A percentile compares a stretch with the other conserved stretches of the same genome.
These are phyloP conservation scores for Geranomyces variabilis DNA, from an alignment of 192 early-diverging fungal genomes.

Conservation along the genomic window DNA sequence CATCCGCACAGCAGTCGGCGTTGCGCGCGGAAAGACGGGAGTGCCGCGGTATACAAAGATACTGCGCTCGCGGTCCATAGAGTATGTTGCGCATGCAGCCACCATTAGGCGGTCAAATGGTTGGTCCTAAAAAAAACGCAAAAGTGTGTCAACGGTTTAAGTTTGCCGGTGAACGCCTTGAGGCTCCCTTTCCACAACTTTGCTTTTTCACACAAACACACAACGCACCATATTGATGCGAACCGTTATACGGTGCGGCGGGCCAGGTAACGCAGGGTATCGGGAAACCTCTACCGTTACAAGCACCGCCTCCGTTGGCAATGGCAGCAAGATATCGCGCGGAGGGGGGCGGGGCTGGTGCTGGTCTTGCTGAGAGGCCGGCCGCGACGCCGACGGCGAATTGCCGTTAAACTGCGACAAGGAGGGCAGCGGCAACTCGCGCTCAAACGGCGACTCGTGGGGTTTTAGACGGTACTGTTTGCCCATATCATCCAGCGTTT, in stretches of 20 bases:
- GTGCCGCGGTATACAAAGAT: constrained; percentile 13
- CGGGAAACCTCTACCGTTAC: background rate
- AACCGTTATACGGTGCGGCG: background rate
- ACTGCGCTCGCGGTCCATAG: background rate
- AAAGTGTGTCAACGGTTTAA: background rate
- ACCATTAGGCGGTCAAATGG: constrained; percentile 16
- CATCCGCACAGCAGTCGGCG: constrained; percentile 14
- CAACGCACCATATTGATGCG: no score
- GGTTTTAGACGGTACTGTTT: no score
- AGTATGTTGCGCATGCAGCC: background rate
- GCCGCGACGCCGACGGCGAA: no score
- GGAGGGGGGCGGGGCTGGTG: no score
- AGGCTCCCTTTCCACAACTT: no score
- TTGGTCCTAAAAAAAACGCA: constrained; percentile 2
- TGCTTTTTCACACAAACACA: no score
- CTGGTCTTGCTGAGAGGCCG: no score
- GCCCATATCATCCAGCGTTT: background rate
- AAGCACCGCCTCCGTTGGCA: background rate
- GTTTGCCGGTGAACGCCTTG: background rate
- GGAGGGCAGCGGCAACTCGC: no score
- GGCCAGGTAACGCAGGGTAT: background rate
- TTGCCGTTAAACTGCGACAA: no score
- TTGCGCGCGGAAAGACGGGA: constrained; percentile 18
- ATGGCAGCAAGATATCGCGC: background rate
- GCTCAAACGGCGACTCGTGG: no score